A percentile compares a stretch with the other conserved stretches of the same genome.
Conservation (phyloP, 768 basidiomycete species). For the Boletus speciosus region DNA sequence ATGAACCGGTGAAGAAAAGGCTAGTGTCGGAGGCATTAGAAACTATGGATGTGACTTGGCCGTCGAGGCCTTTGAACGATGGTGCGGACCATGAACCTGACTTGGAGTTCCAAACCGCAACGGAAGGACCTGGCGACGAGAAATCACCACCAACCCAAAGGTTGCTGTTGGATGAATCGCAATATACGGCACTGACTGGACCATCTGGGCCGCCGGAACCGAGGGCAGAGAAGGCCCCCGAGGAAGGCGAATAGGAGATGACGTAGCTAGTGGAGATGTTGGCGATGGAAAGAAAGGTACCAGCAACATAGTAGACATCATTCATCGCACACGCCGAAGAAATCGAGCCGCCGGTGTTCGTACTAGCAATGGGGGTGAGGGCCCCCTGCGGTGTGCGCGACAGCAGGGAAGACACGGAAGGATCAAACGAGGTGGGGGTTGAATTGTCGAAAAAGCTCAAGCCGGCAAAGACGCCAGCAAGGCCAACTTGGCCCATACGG, state of each 20-base stretch:
- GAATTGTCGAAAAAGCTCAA: slow-evolving; percentile 70
- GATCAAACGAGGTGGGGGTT: slow-evolving; percentile 57
- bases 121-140: slow-evolving; percentile 59
- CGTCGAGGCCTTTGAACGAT: slow-evolving; percentile 76
- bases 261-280: slow-evolving; percentile 63
- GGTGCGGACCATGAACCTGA: slow-evolving; percentile 69
- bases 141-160: slow-evolving; percentile 82
- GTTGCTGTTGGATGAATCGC: slow-evolving; percentile 61
- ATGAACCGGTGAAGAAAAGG: slow-evolving; percentile 86
- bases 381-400: slow-evolving; percentile 62
- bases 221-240: slow-evolving; percentile 57
- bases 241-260: slow-evolving; percentile 66
- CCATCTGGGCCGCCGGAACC: slow-evolving; percentile 72
- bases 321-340: slow-evolving; percentile 67
- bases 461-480: slow-evolving; percentile 86
- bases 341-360: slow-evolving; percentile 77
- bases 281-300: slow-evolving; percentile 73
- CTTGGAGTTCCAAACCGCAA: slow-evolving; percentile 69
- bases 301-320: slow-evolving; percentile 74
- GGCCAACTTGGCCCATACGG: slow-evolving; percentile 88
- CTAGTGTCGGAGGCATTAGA: slow-evolving; percentile 67
- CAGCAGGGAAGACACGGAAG: slow-evolving; percentile 68
- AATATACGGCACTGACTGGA: slow-evolving; percentile 68
- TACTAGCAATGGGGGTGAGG: slow-evolving; percentile 67
- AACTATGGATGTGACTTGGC: slow-evolving; percentile 71